A percentile compares a stretch with the other conserved stretches of the same genome.
Conservation (phyloP, 305 asterid species). For the Rubia tinctorum region DNA sequence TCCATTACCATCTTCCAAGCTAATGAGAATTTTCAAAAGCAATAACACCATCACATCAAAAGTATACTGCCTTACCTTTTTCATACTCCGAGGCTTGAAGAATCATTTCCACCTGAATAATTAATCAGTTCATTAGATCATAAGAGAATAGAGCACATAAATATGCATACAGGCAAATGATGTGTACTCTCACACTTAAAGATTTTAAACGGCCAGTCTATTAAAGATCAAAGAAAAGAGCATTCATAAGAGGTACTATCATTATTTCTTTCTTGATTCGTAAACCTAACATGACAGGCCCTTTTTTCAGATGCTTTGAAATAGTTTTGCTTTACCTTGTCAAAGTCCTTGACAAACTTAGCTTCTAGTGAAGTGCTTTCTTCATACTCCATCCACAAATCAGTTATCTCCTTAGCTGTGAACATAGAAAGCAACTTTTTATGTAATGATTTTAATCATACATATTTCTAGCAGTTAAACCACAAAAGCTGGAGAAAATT, state of each 20-base stretch:
- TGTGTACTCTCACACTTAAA: neutral
- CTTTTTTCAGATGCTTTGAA: neutral
- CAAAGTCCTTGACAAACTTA: conserved; percentile 91
- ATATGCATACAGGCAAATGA: neutral
- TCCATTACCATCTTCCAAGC: neutral
- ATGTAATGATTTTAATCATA: neutral
- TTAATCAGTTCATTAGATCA: conserved; percentile 9
- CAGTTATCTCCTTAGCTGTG: conserved; percentile 84
- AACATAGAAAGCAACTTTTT: neutral
- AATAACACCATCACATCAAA: neutral
- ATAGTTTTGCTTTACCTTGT: conserved; percentile 58
- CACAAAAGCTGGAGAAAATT: neutral
- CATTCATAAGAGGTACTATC: neutral
- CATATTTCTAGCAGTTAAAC: neutral
- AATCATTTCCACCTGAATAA: conserved; percentile 88
- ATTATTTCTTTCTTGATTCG: conserved; percentile 4
- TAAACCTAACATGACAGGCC: neutral
- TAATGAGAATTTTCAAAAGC: neutral
- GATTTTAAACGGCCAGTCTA: neutral
- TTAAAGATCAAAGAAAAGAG: neutral
- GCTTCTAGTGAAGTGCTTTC: conserved; percentile 82
- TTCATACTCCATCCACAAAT: conserved; percentile 94
- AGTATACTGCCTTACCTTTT: conserved; percentile 46
- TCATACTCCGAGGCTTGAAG: conserved; percentile 96
- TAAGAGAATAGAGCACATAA: neutral